Base-by-base conservation (phyloP, 805 yeast genomes). In the Hermanozyma aechmeae region DNA sequence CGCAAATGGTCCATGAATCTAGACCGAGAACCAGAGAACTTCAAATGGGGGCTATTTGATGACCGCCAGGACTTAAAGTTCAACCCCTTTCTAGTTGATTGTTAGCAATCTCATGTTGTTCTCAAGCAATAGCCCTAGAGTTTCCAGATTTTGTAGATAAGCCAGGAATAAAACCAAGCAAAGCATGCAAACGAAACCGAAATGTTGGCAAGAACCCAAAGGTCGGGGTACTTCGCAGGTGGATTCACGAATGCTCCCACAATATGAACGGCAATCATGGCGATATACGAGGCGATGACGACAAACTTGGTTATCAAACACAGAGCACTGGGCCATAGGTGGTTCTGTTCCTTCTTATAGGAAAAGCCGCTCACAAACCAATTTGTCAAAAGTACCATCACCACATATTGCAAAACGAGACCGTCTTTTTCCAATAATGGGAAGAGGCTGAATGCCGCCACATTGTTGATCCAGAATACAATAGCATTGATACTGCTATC, bases 381-480 rank as follows among this genome's bases (percentile, higher is more conserved):
- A 48, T 83, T 85, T 47, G 83, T 76, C 42, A 84, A 48, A 2
- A 75, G 48, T 13, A 73, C 57, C 28, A 77, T 51, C 6, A 74
- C 75, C 31, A 65, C 53, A 51, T 82, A 87, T 50, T 92, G 98
- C 36, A 87, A 58, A 1, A 51, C 53, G 16, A 92, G 61, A 1
- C 74, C 76, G 45, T 92, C 97, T 38, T 76, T 76, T 41, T 75
- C 73, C 39, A 92, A 59, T 26, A 89, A 58, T 0, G 99, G 98
- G 73, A 81, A 86, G 59, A 92, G 58, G 28, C 95, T 84, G 53
- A 87, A 92, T 18, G 79, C 58, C 0, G 89, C 81, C 9, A 85
- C 67, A 48, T 89, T 92, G 43, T 77, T 77, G 36, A 89, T 73
- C 96, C 97, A 92, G 30, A 77, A 75, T 2, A 83, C 73, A 58